A percentile compares a stretch with the other conserved stretches of the same genome.
Conservation (phyloP, 176 grass and related monocot species). For the Luzula sylvatica region DNA sequence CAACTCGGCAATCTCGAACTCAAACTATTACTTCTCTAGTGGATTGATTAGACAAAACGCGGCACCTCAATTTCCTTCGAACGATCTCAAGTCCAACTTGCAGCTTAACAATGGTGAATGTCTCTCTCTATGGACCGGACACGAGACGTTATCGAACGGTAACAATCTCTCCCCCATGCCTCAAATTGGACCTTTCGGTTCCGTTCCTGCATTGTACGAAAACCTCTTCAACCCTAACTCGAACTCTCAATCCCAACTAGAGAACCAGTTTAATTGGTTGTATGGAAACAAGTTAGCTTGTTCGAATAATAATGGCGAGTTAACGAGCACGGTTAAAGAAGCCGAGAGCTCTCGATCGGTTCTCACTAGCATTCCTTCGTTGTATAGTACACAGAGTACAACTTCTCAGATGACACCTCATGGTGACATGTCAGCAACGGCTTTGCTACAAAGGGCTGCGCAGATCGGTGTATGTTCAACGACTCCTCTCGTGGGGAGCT, state of each 20-base stretch:
- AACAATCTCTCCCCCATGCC: slow-evolving; percentile 26
- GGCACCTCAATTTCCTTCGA: slow-evolving; percentile 12
- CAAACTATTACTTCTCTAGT: slow-evolving; percentile 25
- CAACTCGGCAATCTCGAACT: slow-evolving; percentile 8
- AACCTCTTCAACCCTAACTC: slow-evolving; percentile 30
- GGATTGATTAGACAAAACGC: slow-evolving; percentile 28
- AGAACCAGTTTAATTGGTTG: slow-evolving; percentile 55
- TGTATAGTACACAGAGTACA: slow-evolving; percentile 37
- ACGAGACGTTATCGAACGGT: slow-evolving; percentile 17
- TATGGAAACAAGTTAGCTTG: slow-evolving; percentile 43
- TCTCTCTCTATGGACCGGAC: slow-evolving; percentile 17
- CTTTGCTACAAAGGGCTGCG: slow-evolving; percentile 65
- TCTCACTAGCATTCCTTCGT: slow-evolving; percentile 35
- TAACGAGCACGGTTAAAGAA: slow-evolving; percentile 26
- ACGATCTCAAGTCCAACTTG: slow-evolving; percentile 24
- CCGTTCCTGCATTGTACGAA: slow-evolving; percentile 21
- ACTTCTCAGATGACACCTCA: slow-evolving; percentile 24
- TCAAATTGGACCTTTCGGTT: slow-evolving; percentile 23
- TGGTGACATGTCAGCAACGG: slow-evolving; percentile 68
- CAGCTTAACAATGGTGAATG: slow-evolving; percentile 3
- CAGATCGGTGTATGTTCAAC: slow-evolving; percentile 50
- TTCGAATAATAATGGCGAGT: slow-evolving; percentile 24
- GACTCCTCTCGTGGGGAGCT: slow-evolving; percentile 15
- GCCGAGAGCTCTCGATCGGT: slow-evolving; percentile 16
- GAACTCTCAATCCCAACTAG: slow-evolving; percentile 25